Conservation (phyloP, 2,329 filamentous ascomycete species). For the Fusarium sp. region DNA sequence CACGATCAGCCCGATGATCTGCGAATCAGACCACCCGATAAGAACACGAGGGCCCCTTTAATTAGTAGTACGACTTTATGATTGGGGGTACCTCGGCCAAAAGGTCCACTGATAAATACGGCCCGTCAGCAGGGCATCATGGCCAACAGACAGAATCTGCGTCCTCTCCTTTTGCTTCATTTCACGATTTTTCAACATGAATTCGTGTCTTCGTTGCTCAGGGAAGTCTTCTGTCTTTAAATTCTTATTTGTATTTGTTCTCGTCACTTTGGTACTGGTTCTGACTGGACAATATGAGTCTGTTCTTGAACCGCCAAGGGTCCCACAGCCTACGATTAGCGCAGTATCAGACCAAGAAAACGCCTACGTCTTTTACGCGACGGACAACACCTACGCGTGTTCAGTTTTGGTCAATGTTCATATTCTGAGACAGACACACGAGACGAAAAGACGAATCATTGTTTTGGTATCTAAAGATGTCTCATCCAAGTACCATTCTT, state of each 20-base stretch:
- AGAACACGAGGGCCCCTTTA: neutral
- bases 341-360: conserved; percentile 3
- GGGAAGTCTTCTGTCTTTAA: neutral
- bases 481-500: conserved; percentile 14
- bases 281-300: neutral
- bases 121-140: neutral
- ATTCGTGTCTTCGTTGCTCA: neutral
- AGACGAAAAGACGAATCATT: conserved; percentile 22
- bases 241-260: neutral
- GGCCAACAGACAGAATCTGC: neutral
- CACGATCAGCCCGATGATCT: neutral
- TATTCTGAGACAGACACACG: conserved; percentile 9
- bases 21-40: neutral
- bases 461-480: conserved; percentile 24
- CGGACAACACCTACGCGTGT: conserved; percentile 31
- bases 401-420: conserved; percentile 31
- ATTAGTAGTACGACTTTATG: neutral
- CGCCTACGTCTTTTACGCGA: conserved; percentile 37
- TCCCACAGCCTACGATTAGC: neutral
- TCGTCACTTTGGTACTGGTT: neutral
- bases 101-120: neutral
- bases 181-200: neutral
- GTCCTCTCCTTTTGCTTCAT: neutral
- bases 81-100: neutral
- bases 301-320: neutral